Base-by-base conservation (phyloP, 176 grass and related monocot species). In the Eleusine indica region DNA sequence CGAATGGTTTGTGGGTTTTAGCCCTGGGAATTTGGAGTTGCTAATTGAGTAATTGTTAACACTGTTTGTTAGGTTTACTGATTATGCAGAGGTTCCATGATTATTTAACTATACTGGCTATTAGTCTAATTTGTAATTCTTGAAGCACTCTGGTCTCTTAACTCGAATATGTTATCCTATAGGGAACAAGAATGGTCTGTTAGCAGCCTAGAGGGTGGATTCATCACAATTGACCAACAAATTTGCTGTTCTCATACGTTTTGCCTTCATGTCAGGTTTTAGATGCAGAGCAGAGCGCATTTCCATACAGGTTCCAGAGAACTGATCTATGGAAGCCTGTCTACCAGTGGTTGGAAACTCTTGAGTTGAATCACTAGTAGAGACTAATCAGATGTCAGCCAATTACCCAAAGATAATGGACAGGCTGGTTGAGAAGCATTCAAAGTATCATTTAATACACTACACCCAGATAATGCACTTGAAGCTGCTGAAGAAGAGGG, bases 391-490 rank as follows among this genome's bases (percentile, higher is more conserved):
- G 73, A 91, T 98, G 80, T 95, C 91, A 1, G 93, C n/a, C n/a
- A n/a, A 95, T 11, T 98, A 95, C 62, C 93, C 87, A 2, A 83
- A 85, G 28, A 85, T 93, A 78, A 84, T 91, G 57, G 85, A 91
- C 43, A 89, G 73, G 80, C 71, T 98, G 83, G 84, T 94, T 32
- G 87, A 93, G 82, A 98, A 95, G 89, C 96, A 95, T 81, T 98
- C 96, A 38, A 94, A 90, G 28, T 98, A 98, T 65, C 96, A 98
- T 86, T 87, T 95, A 86, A 93, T 94, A 72, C 96, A 98, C 79
- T 98, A 95, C 83, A 95, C 89, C 60, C 96, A 98, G 85, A 90
- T 93, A 85, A 90, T 98, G 93, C 96, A 95, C 64, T 87, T 95
- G 87, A 98, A 95, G 49, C 70, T 98, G 89, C 80, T 98, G 76